Conservation (phyloP, 2,329 filamentous ascomycete genomes). For the Curvularia hawaiiensis region DNA sequence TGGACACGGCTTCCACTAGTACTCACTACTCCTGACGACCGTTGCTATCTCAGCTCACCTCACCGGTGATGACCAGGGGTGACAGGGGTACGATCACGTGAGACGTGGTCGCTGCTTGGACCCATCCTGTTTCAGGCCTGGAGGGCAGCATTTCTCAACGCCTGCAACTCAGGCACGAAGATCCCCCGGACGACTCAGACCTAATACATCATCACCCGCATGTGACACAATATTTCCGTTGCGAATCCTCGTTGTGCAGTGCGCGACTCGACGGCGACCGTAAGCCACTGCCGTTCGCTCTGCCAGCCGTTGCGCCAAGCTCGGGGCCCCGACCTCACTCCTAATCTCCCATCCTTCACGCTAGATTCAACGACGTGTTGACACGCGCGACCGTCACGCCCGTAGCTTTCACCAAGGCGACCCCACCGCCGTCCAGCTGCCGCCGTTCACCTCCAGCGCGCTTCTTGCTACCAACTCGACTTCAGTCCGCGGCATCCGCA, state of each 20-base stretch:
- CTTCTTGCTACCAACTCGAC: not conserved
- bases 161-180: slow-evolving; percentile 6
- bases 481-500: not conserved
- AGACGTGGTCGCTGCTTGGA: slow-evolving; percentile 7
- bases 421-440: slow-evolving; percentile 5
- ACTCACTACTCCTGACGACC: not conserved
- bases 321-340: slow-evolving; percentile 30
- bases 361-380: slow-evolving; percentile 30
- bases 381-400: slow-evolving; percentile 27
- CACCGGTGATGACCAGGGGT: not conserved
- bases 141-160: slow-evolving; percentile 10
- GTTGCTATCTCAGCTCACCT: slow-evolving; percentile 5
- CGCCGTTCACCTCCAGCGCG: slow-evolving; percentile 11
- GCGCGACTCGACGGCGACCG: slow-evolving; percentile 19
- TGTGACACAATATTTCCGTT: slow-evolving; percentile 4
- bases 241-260: slow-evolving; percentile 15
- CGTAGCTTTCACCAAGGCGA: slow-evolving; percentile 18
- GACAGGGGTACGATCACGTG: slow-evolving; percentile 22
- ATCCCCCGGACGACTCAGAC: slow-evolving; percentile 5
- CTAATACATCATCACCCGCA: slow-evolving; percentile 4
- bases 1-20: not conserved
- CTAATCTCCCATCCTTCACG: slow-evolving; percentile 42
- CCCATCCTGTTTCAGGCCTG: slow-evolving; percentile 22
- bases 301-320: slow-evolving; percentile 42
- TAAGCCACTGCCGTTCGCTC: slow-evolving; percentile 37